phyloP scores from a whole-genome alignment of 768 basidiomycete genomes.

The Rhodotorula taiwanensis region DNA sequence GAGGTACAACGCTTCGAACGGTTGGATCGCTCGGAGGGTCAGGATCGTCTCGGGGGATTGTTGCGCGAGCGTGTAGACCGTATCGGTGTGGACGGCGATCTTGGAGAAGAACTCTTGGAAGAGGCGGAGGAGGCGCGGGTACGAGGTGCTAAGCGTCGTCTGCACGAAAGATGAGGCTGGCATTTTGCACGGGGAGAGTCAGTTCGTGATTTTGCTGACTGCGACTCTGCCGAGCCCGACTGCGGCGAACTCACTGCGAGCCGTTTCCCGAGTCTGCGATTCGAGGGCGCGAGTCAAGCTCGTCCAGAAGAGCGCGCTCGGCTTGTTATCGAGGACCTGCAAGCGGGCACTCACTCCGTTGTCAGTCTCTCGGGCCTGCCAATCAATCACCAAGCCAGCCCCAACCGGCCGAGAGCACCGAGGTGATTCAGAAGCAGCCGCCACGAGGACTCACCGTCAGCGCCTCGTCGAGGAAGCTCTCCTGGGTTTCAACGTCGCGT shows the following conservation, averaged over 20 bases:
- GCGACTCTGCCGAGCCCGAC: background rate
- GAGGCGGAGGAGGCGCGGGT: conserved; percentile 76
- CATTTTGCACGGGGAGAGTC: background rate
- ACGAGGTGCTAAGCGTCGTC: conserved; percentile 76
- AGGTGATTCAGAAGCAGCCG: background rate
- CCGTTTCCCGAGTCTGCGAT: conserved; percentile 68
- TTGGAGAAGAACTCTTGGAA: conserved; percentile 97
- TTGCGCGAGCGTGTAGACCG: conserved; percentile 69
- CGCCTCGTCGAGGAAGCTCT: conserved; percentile 80
- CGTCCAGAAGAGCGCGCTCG: conserved; percentile 85
- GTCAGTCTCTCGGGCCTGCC: too few relatives aligned
- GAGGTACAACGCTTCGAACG: conserved; percentile 82
- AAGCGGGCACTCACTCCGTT: too few relatives aligned
- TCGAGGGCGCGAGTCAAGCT: conserved; percentile 73
- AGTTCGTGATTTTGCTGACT: background rate
- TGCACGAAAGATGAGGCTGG: conserved; percentile 82
- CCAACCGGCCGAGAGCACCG: background rate
- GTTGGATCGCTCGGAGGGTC: conserved; percentile 70
- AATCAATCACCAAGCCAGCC: too few relatives aligned
- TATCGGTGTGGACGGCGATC: conserved; percentile 91
- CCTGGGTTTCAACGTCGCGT: conserved; percentile 68
- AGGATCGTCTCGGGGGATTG: conserved; percentile 96
- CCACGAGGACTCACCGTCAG: conserved; percentile 63
- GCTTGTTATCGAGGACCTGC: conserved; percentile 80
- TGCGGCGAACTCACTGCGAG: conserved; percentile 54